phyloP scores from a whole-genome alignment of 2,329 filamentous ascomycete species.

The Nakataea oryzae region DNA sequence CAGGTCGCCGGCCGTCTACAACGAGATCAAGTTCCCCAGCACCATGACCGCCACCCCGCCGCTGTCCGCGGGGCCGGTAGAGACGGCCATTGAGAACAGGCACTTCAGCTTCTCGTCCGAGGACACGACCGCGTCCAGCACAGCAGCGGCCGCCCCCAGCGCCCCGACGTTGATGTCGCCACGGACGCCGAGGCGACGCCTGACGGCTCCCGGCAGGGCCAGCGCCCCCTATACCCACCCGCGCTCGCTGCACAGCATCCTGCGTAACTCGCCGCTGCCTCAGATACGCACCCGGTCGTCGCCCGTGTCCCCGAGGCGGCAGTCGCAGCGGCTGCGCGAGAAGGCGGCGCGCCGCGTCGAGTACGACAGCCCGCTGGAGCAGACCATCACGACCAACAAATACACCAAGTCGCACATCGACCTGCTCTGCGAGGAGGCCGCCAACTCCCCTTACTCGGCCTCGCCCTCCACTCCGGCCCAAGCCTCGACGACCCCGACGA shows the following conservation, averaged over 20 bases:
- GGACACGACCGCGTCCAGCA: slow-evolving; percentile 6
- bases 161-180: slow-evolving; percentile 18
- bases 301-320: slow-evolving; percentile 40
- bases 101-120: slow-evolving; percentile 33
- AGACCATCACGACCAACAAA: slow-evolving; percentile 52
- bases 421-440: slow-evolving; percentile 44
- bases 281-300: slow-evolving; percentile 34
- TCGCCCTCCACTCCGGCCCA: slow-evolving; percentile 15
- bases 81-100: slow-evolving; percentile 23
- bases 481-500: not conserved
- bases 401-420: slow-evolving; percentile 56
- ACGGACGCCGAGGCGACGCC: slow-evolving; percentile 25
- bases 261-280: slow-evolving; percentile 55
- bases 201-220: slow-evolving; percentile 19
- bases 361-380: slow-evolving; percentile 51
- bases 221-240: slow-evolving; percentile 44
- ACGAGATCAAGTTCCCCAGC: slow-evolving; percentile 39
- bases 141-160: slow-evolving; percentile 1
- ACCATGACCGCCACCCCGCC: slow-evolving; percentile 51
- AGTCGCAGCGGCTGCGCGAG: slow-evolving; percentile 43
- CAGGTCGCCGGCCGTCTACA: slow-evolving; percentile 32
- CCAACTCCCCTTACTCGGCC: slow-evolving; percentile 32
- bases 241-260: slow-evolving; percentile 49
- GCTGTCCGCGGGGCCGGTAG: slow-evolving; percentile 41
- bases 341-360: slow-evolving; percentile 45